Evolutionary conservation across 1,284 basidiomycete genomes (phyloP), one percentile per base, ranked within the genome.

Genomic region (Fomitopsis pinicola): DNA sequence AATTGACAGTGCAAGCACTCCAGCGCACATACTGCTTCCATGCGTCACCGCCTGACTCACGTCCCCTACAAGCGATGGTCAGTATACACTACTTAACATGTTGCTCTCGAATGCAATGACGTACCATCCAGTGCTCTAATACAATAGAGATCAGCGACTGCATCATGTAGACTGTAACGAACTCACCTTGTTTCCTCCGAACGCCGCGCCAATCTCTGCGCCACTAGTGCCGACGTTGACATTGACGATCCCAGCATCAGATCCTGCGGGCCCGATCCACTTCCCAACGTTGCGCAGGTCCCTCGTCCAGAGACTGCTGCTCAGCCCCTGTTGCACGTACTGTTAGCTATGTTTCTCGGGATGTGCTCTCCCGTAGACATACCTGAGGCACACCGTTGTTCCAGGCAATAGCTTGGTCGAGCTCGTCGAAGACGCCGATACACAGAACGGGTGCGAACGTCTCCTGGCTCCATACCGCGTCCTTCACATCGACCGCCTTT

Each of bases 21-120:
- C 91, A 93, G 62, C 92, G 85, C 48, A 92, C 89, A 64, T 92
- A 94, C 72, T 97, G 93, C 76, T 96, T 96, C 95, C 95, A 98
- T 28, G 95, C 92, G 75, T 98, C 95, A 53, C 95, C 95, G 40
- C 95, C 95, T 15, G 92, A 95, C 77, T 98, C 95, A 60, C 95
- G 86, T n/a, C 96, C 96, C 94, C 94, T 95, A 62, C 7, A 63
- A 56, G 62, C 22, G 14, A 14, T 52, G 14, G 54, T 26, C 35
- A 55, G 52, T 17, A 55, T 38, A 33, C 8, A 36, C 59, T 55
- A 42, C 55, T 17, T n/a, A 19, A 42, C n/a, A 61, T 35, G 19
- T 17, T 14, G 22, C 15, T 2, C 8, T 33, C 10, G 40, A 46
- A 19, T n/a, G 26, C 26, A 45, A 38, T 42, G 5, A 77, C 84